These are phyloP conservation scores for Candida wancherniae DNA, from an alignment of 805 yeast species.

Conservation along the genomic window DNA sequence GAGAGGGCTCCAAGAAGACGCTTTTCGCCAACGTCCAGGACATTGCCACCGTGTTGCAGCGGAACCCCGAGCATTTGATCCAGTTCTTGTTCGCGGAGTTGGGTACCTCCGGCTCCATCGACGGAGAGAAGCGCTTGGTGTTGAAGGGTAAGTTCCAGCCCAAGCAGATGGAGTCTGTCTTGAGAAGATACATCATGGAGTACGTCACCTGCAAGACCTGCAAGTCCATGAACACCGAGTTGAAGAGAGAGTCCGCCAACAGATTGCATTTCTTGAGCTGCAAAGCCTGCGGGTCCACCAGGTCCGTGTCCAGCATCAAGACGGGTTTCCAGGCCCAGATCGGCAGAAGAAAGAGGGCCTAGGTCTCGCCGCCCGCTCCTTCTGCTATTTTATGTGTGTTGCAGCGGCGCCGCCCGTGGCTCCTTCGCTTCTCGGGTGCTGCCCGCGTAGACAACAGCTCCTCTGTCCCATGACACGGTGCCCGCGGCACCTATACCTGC, in stretches of 20 bases:
- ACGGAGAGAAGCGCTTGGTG: constrained; percentile 94
- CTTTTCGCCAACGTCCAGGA: constrained; percentile 94
- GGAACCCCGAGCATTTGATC: constrained; percentile 95
- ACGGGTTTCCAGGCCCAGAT: constrained; percentile 99
- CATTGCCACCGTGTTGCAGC: constrained; percentile 87
- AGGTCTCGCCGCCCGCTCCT: constrained; percentile 15
- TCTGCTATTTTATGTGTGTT: too few species aligned
- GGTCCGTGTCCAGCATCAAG: constrained; percentile 95
- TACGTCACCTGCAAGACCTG: constrained; percentile 99
- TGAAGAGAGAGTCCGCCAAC: constrained; percentile 92
- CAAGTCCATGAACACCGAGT: constrained; percentile 93
- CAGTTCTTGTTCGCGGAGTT: constrained; percentile 96
- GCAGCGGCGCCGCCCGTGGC: too few species aligned
- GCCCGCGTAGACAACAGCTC: too few species aligned
- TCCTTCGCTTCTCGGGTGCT: too few species aligned
- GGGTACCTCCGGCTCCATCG: constrained; percentile 99
- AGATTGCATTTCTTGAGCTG: constrained; percentile 97
- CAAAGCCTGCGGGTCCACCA: constrained; percentile 95
- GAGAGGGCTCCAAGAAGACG: constrained; percentile 97
- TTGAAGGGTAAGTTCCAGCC: constrained; percentile 98
- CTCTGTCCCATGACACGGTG: too few species aligned
- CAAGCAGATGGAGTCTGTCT: constrained; percentile 92
- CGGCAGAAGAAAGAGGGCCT: constrained; percentile 76
- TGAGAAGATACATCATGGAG: constrained; percentile 94
- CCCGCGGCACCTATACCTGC: too few species aligned